Conservation (phyloP, 2,329 filamentous ascomycete species). For the Acrocalymma vagum region DNA sequence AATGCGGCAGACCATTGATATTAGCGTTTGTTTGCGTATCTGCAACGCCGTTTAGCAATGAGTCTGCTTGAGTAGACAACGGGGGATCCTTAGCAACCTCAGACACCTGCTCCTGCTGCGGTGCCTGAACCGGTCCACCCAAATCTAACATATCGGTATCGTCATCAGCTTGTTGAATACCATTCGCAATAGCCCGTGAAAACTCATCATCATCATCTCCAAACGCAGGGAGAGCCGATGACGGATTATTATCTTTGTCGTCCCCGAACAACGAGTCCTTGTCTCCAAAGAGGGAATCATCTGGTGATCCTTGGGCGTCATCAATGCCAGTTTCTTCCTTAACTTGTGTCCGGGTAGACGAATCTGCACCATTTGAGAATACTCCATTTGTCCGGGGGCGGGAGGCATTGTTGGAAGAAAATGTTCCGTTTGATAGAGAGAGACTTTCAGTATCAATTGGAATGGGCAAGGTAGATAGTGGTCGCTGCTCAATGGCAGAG, state of each 20-base stretch:
- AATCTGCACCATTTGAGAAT: slow-evolving; percentile 50
- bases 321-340: slow-evolving; percentile 55
- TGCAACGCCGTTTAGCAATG: slow-evolving; percentile 26
- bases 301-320: slow-evolving; percentile 70
- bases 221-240: slow-evolving; percentile 62
- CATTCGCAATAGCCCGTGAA: slow-evolving; percentile 72
- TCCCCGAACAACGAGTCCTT: slow-evolving; percentile 90
- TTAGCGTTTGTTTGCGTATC: slow-evolving; percentile 23
- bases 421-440: slow-evolving; percentile 68
- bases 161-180: slow-evolving; percentile 54
- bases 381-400: slow-evolving; percentile 66
- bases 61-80: slow-evolving; percentile 20
- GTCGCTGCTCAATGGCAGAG: slow-evolving; percentile 85
- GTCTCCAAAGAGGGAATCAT: slow-evolving; percentile 85
- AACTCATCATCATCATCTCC: slow-evolving; percentile 87
- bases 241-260: slow-evolving; percentile 54
- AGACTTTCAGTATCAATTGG: slow-evolving; percentile 74
- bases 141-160: slow-evolving; percentile 57
- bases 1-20: slow-evolving; percentile 61
- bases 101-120: slow-evolving; percentile 30
- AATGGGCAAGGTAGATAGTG: slow-evolving; percentile 76
- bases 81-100: slow-evolving; percentile 30
- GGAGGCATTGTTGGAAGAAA: slow-evolving; percentile 75
- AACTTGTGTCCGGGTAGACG: slow-evolving; percentile 35
- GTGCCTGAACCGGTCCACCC: slow-evolving; percentile 53